These are phyloP conservation scores for Sporopachydermia lactativora DNA, from an alignment of 805 yeast species.

Conservation along the genomic window DNA sequence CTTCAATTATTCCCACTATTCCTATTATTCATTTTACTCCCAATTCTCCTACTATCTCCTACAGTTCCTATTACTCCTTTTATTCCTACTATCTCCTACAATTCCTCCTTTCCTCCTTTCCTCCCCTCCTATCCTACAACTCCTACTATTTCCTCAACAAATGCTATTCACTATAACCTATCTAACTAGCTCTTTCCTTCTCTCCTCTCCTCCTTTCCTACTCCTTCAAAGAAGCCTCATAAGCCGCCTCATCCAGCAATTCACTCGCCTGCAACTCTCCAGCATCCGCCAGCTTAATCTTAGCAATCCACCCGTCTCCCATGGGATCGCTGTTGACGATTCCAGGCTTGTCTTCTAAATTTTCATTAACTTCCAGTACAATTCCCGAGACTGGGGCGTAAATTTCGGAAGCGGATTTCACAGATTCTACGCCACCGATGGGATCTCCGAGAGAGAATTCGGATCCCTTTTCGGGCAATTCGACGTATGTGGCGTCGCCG, in stretches of 20 bases:
- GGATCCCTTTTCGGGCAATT: conserved; percentile 65
- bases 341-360: conserved; percentile 56
- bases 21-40: no score
- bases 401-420: conserved; percentile 87
- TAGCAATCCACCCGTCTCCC: conserved; percentile 91
- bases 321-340: conserved; percentile 78
- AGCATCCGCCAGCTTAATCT: conserved; percentile 42
- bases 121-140: no score
- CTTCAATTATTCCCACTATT: no score
- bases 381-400: conserved; percentile 79
- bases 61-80: no score
- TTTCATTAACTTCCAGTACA: conserved; percentile 55
- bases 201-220: conserved; percentile 21
- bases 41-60: no score
- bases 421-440: conserved; percentile 88
- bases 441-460: conserved; percentile 59
- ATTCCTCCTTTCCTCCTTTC: no score
- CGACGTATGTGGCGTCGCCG: conserved; percentile 93
- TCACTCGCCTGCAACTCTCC: conserved; percentile 25
- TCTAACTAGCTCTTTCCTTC: no score
- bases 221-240: conserved; percentile 43
- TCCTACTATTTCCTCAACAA: no score
- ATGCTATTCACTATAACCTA: no score
- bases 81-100: no score
- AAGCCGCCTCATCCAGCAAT: conserved; percentile 39